phyloP scores from a whole-genome alignment of 768 basidiomycete genomes.

The Termitomyces sp. region DNA sequence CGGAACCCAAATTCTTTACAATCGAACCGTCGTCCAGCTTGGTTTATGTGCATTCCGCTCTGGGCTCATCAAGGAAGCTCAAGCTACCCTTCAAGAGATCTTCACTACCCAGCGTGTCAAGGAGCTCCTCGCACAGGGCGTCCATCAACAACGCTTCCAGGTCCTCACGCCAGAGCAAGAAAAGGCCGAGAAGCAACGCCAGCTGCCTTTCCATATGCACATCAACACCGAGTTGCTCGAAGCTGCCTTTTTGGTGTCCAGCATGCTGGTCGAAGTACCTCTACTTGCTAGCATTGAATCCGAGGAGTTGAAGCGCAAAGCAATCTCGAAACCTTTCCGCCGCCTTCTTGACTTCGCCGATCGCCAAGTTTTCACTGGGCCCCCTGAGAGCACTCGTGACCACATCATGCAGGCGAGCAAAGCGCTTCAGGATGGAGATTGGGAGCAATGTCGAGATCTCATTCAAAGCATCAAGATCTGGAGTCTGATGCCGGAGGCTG shows the following conservation, averaged over 20 bases:
- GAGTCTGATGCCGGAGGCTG: slow-evolving; percentile 90
- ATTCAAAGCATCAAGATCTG: slow-evolving; percentile 97
- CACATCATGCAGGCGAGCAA: slow-evolving; percentile 99
- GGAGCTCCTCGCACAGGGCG: slow-evolving; percentile 94
- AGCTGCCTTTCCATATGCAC: slow-evolving; percentile 99
- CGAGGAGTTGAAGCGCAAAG: slow-evolving; percentile 89
- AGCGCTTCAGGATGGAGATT: slow-evolving; percentile 93
- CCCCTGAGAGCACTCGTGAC: slow-evolving; percentile 97
- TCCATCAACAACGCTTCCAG: slow-evolving; percentile 89
- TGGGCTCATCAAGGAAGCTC: slow-evolving; percentile 91
- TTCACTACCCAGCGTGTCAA: slow-evolving; percentile 96
- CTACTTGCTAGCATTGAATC: slow-evolving; percentile 90
- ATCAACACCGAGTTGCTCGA: slow-evolving; percentile 98
- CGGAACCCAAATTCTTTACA: slow-evolving; percentile 95
- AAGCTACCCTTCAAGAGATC: slow-evolving; percentile 89
- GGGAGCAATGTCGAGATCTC: slow-evolving; percentile 92
- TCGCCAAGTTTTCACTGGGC: slow-evolving; percentile 95
- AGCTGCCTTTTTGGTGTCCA: slow-evolving; percentile 95
- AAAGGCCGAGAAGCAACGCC: slow-evolving; percentile 90
- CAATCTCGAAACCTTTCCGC: slow-evolving; percentile 95
- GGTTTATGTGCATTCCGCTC: slow-evolving; percentile 95
- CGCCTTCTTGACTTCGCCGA: slow-evolving; percentile 94
- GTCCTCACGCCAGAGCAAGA: slow-evolving; percentile 91
- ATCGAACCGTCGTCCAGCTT: slow-evolving; percentile 94
- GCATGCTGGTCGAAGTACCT: slow-evolving; percentile 98